Conservation (phyloP, 1,284 basidiomycete species). For the Trichosporon sp. region DNA sequence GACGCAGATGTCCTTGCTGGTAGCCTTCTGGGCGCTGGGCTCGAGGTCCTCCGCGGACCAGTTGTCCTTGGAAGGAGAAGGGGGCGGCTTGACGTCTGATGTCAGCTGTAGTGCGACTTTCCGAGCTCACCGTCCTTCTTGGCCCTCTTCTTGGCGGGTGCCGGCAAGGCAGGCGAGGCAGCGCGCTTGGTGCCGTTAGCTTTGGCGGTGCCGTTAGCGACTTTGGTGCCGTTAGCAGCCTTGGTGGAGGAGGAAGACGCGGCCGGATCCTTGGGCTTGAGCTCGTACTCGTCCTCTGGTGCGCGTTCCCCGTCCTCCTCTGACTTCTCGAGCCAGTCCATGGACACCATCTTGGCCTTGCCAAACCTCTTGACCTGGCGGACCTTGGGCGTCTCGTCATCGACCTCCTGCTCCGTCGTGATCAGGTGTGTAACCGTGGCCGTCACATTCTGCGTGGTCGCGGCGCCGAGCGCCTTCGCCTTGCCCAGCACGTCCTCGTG, state of each 20-base stretch:
- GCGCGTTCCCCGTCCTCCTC: constrained; percentile 20
- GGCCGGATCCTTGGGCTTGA: not conserved
- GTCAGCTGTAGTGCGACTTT: constrained; percentile 5
- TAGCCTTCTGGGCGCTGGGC: constrained; percentile 23
- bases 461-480: constrained; percentile 26
- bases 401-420: constrained; percentile 18
- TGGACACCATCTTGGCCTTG: constrained; percentile 19
- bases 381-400: constrained; percentile 15
- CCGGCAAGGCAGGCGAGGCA: not conserved
- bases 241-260: not conserved
- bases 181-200: constrained; percentile 27
- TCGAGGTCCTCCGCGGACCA: constrained; percentile 11
- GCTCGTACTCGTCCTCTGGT: constrained; percentile 21
- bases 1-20: constrained; percentile 19
- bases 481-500: constrained; percentile 14
- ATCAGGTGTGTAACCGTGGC: constrained; percentile 31
- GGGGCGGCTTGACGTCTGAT: not conserved
- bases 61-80: constrained; percentile 15
- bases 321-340: constrained; percentile 29
- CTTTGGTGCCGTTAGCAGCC: not conserved
- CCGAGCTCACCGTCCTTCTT: constrained; percentile 21
- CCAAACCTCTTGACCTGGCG: not conserved
- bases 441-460: constrained; percentile 23
- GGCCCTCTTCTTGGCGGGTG: constrained; percentile 23
- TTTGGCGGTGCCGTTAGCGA: constrained; percentile 20